Conservation (phyloP, 2,329 filamentous ascomycete species). For the Tolypocladium nubicola region DNA sequence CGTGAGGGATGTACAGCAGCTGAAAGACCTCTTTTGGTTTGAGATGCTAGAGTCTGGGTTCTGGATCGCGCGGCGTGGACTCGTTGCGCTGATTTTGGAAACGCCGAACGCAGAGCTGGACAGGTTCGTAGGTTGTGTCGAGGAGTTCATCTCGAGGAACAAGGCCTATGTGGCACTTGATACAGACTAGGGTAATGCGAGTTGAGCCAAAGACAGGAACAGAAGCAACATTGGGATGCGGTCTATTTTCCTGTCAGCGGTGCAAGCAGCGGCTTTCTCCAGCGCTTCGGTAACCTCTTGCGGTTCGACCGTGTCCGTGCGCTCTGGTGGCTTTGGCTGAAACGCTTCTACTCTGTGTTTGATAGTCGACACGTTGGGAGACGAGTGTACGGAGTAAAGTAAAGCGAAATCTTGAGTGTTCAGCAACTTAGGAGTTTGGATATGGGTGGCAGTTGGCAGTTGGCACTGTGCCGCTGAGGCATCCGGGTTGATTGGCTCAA, state of each 20-base stretch:
- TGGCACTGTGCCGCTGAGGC: too few species aligned
- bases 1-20: constrained; percentile 16
- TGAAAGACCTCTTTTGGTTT: constrained; percentile 34
- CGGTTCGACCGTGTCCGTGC: too few species aligned
- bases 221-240: background rate
- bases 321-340: too few species aligned
- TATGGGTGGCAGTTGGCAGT: too few species aligned
- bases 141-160: constrained; percentile 20
- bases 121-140: constrained; percentile 26
- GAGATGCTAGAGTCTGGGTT: constrained; percentile 33
- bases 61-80: constrained; percentile 30
- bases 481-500: background rate
- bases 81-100: constrained; percentile 27
- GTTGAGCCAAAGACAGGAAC: background rate
- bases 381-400: too few species aligned
- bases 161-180: constrained; percentile 5
- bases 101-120: constrained; percentile 28
- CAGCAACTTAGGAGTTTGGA: too few species aligned
- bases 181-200: background rate
- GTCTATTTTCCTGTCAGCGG: too few species aligned
- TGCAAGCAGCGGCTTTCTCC: too few species aligned
- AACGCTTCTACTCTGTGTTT: too few species aligned
- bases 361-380: too few species aligned
- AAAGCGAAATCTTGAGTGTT: too few species aligned
- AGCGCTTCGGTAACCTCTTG: too few species aligned